A percentile compares a stretch with the other conserved stretches of the same genome.
phyloP scores from a whole-genome alignment of 1,139 yeast genomes.

The Hemisphaericaspora xylofermentans region DNA sequence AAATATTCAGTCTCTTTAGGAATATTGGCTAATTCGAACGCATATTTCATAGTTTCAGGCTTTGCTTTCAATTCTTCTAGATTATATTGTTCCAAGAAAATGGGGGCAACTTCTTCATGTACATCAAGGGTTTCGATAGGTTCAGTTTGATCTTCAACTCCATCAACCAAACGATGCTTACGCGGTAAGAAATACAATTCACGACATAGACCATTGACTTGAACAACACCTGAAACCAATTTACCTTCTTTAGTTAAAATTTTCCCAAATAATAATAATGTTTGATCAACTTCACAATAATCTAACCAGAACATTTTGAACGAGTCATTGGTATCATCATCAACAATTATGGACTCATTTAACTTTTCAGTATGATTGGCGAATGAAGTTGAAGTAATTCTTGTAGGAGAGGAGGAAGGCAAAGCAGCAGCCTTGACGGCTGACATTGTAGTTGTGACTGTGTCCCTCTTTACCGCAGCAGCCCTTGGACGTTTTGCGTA shows the following conservation, averaged over 20 bases:
- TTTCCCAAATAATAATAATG: constrained; percentile 82
- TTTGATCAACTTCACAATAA: constrained; percentile 72
- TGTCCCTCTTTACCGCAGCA: constrained; percentile 22
- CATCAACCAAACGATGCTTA: constrained; percentile 34
- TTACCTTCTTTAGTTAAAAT: constrained; percentile 57
- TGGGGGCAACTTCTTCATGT: constrained; percentile 71
- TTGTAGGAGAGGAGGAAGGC: constrained; percentile 25
- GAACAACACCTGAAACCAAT: constrained; percentile 74
- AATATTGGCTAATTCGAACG: constrained; percentile 79
- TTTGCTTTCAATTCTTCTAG: constrained; percentile 65
- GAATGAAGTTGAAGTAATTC: constrained; percentile 19
- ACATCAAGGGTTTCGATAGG: constrained; percentile 62
- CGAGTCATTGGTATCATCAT: constrained; percentile 30
- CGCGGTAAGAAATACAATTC: constrained; percentile 82
- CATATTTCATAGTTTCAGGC: constrained; percentile 75
- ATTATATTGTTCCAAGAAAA: constrained; percentile 61
- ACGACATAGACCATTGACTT: constrained; percentile 66
- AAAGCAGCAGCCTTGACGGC: constrained; percentile 23
- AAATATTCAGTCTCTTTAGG: constrained; percentile 82
- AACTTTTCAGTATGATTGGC: constrained; percentile 43
- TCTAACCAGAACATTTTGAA: constrained; percentile 90
- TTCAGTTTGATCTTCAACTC: constrained; percentile 38
- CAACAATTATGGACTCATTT: constrained; percentile 44
- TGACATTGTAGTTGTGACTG: constrained; percentile 21
- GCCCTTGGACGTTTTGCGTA: constrained; percentile 47